phyloP scores from a whole-genome alignment of 2,329 filamentous ascomycete species.

The Coniochaeta ligniaria region DNA sequence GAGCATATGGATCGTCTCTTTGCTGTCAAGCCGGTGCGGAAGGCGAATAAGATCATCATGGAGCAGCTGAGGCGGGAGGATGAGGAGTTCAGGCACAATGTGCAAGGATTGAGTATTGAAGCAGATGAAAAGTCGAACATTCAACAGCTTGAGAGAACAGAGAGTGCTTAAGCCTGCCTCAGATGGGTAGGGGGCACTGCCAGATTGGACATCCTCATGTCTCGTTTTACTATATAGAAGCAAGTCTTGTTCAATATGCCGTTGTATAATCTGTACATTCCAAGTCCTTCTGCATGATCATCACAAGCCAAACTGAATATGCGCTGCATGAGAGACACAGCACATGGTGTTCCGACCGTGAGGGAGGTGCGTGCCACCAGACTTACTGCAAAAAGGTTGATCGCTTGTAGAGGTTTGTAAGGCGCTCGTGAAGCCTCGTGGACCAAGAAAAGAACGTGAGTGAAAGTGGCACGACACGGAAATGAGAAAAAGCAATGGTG shows the following conservation, averaged over 20 bases:
- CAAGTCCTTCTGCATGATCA: no score
- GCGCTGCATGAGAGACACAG: no score
- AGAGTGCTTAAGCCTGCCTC: constrained; percentile 8
- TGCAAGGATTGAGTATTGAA: constrained; percentile 4
- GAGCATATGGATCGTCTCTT: constrained; percentile 61
- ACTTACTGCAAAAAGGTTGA: no score
- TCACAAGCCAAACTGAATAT: no score
- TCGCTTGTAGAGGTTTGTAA: no score
- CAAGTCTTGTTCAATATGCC: background rate
- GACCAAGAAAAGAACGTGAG: no score
- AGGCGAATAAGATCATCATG: constrained; percentile 36
- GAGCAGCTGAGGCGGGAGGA: constrained; percentile 29
- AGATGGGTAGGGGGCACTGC: background rate
- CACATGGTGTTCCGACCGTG: no score
- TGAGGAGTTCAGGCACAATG: constrained; percentile 23
- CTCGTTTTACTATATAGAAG: background rate
- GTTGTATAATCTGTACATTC: background rate
- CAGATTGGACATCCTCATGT: background rate
- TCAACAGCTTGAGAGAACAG: constrained; percentile 11
- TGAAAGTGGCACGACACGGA: no score
- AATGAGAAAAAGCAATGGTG: no score
- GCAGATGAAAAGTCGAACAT: constrained; percentile 10
- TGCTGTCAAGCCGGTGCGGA: constrained; percentile 34
- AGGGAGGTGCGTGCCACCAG: background rate
- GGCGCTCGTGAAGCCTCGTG: no score